These are phyloP conservation scores for Penicillium robsamsonii DNA, from an alignment of 495 filamentous ascomycete species.

Conservation along the genomic window DNA sequence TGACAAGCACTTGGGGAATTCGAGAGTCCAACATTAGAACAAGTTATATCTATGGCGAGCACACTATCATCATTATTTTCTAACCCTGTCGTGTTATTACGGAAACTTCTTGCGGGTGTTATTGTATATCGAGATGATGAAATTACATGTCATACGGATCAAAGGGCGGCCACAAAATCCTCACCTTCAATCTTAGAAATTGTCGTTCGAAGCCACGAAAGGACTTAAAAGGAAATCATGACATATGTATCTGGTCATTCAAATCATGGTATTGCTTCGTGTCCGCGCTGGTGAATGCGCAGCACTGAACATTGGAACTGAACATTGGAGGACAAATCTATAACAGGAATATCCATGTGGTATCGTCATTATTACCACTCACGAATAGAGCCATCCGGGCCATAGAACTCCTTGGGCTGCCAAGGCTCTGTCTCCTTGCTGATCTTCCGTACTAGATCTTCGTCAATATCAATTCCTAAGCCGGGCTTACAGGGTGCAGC, in stretches of 20 bases:
- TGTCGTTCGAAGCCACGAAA: not conserved
- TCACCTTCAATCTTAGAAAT: not conserved
- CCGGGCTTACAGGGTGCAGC: slow-evolving; percentile 59
- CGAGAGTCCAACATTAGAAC: not conserved
- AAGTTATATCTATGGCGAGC: not conserved
- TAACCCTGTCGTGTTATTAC: not conserved
- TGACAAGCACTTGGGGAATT: not conserved
- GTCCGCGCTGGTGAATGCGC: not conserved
- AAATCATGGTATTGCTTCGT: not conserved
- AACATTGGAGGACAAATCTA: not conserved
- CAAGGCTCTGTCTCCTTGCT: slow-evolving; percentile 55
- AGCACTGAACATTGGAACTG: not conserved
- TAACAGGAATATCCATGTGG: not conserved
- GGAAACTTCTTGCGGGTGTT: not conserved
- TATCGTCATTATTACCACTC: slow-evolving; percentile 58
- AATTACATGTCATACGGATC: not conserved
- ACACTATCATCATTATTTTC: not conserved
- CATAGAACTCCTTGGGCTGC: slow-evolving; percentile 63
- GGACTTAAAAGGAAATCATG: not conserved
- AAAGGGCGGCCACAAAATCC: not conserved
- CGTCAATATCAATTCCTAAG: slow-evolving; percentile 75
- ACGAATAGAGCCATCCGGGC: slow-evolving; percentile 67
- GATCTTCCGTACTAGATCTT: slow-evolving; percentile 58
- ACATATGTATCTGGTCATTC: not conserved
- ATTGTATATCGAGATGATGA: not conserved